A percentile compares a stretch with the other conserved stretches of the same genome.
Conservation (phyloP, 73 alveolate species). For the Breviolum minutum region DNA sequence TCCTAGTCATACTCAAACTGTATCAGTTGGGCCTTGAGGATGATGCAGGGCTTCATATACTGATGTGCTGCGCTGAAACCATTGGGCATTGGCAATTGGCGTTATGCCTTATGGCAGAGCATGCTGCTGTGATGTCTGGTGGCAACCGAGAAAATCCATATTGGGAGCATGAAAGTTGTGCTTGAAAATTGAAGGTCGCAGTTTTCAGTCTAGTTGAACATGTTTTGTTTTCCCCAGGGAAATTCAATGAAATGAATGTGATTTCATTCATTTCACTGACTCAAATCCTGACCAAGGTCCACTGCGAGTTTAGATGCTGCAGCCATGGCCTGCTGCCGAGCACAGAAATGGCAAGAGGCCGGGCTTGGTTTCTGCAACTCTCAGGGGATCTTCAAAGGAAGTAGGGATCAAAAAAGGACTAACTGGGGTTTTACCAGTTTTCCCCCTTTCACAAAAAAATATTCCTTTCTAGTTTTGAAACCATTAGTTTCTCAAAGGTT, state of each 20-base stretch:
- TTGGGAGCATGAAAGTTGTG: no score
- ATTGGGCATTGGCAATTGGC: constrained; percentile 61
- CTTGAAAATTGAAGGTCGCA: not conserved
- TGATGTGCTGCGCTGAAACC: constrained; percentile 56
- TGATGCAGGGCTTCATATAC: constrained; percentile 36
- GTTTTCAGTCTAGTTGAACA: not conserved
- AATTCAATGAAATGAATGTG: no score
- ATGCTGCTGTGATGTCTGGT: not conserved
- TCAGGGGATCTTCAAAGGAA: not conserved
- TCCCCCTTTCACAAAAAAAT: no score
- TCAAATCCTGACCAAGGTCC: not conserved
- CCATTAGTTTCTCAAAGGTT: no score
- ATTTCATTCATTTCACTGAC: not conserved
- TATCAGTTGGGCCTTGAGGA: not conserved
- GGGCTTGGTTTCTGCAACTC: not conserved
- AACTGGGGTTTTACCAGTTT: no score
- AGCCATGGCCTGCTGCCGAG: constrained; percentile 51
- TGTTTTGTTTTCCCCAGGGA: not conserved
- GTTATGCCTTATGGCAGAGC: not conserved
- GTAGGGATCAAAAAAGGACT: not conserved
- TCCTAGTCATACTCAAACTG: no score
- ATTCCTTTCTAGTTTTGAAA: no score
- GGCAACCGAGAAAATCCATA: not conserved
- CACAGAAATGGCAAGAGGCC: constrained; percentile 70
- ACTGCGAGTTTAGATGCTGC: constrained; percentile 9